Percentiles rank a stretch among this genome's conserved stretches.
Evolutionary conservation across 2,329 filamentous ascomycete species (phyloP).

Genomic region (Aspergillus nomiae): DNA sequence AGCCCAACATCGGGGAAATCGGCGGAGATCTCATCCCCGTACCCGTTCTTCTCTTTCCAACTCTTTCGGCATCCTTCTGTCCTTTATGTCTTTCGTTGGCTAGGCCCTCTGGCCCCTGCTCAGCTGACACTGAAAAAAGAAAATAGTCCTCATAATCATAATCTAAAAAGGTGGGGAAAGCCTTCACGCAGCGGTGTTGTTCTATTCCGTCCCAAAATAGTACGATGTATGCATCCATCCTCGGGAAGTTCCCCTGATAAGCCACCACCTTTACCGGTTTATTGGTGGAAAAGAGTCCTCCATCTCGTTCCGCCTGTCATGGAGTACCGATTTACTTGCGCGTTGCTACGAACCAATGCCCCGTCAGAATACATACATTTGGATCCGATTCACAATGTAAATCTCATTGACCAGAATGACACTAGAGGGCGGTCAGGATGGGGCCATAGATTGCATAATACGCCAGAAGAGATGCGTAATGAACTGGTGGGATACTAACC

Average conservation of each 20-base stretch:
- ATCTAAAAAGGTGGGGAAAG: background rate
- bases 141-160: background rate
- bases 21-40: constrained; percentile 20
- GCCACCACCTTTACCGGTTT: background rate
- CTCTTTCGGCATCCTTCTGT: constrained; percentile 18
- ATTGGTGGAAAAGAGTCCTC: background rate
- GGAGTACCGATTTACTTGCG: background rate
- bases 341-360: background rate
- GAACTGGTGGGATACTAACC: no score
- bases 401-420: background rate
- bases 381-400: background rate
- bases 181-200: background rate
- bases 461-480: no score
- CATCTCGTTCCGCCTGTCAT: background rate
- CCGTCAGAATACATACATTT: background rate
- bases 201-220: background rate
- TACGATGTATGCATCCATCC: background rate
- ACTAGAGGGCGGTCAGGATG: background rate
- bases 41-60: constrained; percentile 16
- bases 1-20: constrained; percentile 21
- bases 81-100: constrained; percentile 2
- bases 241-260: background rate
- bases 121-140: constrained; percentile 10
- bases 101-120: constrained; percentile 16
- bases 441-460: no score